Evolutionary conservation across 2,329 filamentous ascomycete species (phyloP).

Genomic region (Colletotrichum kahawae): DNA sequence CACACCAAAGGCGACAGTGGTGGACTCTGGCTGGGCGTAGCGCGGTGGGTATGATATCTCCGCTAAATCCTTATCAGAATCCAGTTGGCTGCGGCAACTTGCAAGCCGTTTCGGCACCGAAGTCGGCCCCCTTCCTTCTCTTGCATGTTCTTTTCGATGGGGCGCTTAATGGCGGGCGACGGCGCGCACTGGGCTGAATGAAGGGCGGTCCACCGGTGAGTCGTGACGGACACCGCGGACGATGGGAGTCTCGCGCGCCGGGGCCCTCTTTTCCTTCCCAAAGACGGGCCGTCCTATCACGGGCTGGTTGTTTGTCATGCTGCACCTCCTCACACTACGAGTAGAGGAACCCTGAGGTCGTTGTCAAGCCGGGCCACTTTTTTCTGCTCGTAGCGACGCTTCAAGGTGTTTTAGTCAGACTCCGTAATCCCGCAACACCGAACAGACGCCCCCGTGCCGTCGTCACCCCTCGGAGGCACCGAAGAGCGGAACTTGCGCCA

Average conservation of each 20-base stretch:
- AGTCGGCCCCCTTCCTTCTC: background rate
- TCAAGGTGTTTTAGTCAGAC: background rate
- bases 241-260: background rate
- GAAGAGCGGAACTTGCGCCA: slow-evolving; percentile 17
- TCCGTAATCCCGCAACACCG: background rate
- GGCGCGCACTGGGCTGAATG: background rate
- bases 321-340: background rate
- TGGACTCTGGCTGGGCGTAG: background rate
- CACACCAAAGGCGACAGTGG: background rate
- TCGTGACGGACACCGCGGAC: background rate
- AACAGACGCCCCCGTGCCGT: background rate
- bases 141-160: slow-evolving; percentile 2
- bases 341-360: background rate
- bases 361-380: background rate
- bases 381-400: background rate
- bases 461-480: slow-evolving; percentile 9
- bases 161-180: background rate
- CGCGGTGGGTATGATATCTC: background rate
- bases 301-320: background rate
- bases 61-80: slow-evolving; percentile 14
- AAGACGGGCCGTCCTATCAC: slow-evolving; percentile 1
- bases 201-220: background rate
- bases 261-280: background rate
- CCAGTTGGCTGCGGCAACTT: background rate
- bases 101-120: slow-evolving; percentile 15